phyloP scores from a whole-genome alignment of 352 stramenopile genomes.

The Globisporangium uncinulatum region DNA sequence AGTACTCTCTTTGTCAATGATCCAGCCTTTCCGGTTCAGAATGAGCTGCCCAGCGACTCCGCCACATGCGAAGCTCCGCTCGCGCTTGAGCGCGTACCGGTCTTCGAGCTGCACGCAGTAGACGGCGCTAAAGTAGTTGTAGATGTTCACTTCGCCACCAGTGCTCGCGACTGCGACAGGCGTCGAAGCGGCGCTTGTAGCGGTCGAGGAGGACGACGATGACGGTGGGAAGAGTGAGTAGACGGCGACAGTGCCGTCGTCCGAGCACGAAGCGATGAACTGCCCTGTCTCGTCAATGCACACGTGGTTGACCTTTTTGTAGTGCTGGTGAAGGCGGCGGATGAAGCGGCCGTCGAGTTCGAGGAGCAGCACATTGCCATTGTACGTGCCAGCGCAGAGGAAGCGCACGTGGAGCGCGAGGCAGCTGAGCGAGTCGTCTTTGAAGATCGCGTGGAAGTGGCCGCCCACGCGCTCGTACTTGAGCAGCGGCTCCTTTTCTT shows the following conservation, averaged over 20 bases:
- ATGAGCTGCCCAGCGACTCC: constrained; percentile 77
- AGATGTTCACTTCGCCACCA: constrained; percentile 83
- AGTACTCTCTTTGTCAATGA: constrained; percentile 84
- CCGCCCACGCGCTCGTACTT: constrained; percentile 86
- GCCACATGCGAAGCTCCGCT: constrained; percentile 77
- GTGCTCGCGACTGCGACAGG: constrained; percentile 56
- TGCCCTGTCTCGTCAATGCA: constrained; percentile 80
- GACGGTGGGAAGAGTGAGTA: constrained; percentile 63
- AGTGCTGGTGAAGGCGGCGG: constrained; percentile 77
- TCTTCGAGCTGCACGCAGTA: constrained; percentile 80
- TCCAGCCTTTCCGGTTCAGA: constrained; percentile 84
- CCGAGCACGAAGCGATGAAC: constrained; percentile 82
- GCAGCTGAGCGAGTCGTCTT: constrained; percentile 81
- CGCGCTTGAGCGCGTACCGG: constrained; percentile 69
- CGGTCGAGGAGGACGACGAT: constrained; percentile 11
- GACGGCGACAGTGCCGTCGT: constrained; percentile 78
- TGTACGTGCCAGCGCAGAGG: constrained; percentile 70
- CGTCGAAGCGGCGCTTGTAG: constrained; percentile 4
- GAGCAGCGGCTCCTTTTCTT: constrained; percentile 53
- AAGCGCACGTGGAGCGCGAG: constrained; percentile 81
- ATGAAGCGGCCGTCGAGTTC: constrained; percentile 76
- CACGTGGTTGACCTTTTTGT: constrained; percentile 86
- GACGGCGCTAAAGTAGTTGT: constrained; percentile 84
- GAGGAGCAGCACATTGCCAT: constrained; percentile 73
- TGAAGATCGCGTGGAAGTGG: constrained; percentile 83